Evolutionary conservation across 306 rosid species (phyloP).

Genomic region (Prinsepia uniflora): DNA sequence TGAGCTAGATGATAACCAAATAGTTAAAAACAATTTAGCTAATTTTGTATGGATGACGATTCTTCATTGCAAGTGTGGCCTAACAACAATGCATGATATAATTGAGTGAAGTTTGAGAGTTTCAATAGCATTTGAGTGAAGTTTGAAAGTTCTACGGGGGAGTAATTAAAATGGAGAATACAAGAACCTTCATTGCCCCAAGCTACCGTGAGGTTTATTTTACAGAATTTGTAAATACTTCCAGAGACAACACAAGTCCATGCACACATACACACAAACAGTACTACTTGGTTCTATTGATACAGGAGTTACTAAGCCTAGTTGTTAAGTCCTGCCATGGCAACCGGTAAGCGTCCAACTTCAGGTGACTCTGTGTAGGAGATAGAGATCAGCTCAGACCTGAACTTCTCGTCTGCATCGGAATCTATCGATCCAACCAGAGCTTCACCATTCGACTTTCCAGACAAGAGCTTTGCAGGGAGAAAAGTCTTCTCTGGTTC

Average conservation of each 20-base stretch:
- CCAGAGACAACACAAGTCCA: background rate
- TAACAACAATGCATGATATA: background rate
- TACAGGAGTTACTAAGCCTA: slow-evolving; percentile 20
- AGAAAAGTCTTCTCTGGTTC: slow-evolving; percentile 34
- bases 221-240: slow-evolving; percentile 7
- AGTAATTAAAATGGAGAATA: background rate
- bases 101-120: too few relatives aligned
- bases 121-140: background rate
- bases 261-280: slow-evolving; percentile 13
- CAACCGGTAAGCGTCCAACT: slow-evolving; percentile 28
- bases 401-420: slow-evolving; percentile 39
- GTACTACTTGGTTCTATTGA: background rate
- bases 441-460: slow-evolving; percentile 28
- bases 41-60: too few relatives aligned
- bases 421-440: slow-evolving; percentile 17
- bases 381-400: slow-evolving; percentile 52
- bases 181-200: slow-evolving; percentile 5
- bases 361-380: slow-evolving; percentile 43
- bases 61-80: background rate
- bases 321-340: slow-evolving; percentile 13
- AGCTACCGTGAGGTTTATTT: background rate
- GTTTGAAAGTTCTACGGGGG: too few relatives aligned
- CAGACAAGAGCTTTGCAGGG: slow-evolving; percentile 26
- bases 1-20: too few relatives aligned
- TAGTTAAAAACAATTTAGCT: too few relatives aligned